Evolutionary conservation across 345 rosid genomes (phyloP), one percentile per base, ranked within the genome.

Genomic region (Salix dunnii): DNA sequence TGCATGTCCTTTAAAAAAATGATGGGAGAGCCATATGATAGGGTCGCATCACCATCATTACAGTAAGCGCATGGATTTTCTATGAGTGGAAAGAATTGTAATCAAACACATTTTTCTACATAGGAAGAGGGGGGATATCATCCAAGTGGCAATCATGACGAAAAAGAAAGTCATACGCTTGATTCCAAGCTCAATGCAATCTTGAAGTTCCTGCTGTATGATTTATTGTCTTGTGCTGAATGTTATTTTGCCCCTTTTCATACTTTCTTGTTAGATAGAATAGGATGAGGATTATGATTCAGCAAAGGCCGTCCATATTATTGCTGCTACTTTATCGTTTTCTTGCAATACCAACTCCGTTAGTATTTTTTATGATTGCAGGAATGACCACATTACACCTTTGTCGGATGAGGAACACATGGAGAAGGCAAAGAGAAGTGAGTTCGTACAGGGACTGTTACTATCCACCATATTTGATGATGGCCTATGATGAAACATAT

Each of bases 391-490:
- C 3, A 49, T 40, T 3, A 40, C 92, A 70, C 84, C 89, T 20
- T 67, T 90, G 78, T 81, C 88, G 12, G 86, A 88, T 67, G 79
- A 85, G 38, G 89, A 88, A 66, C 84, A 79, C 18, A 30, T 74
- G 75, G 97, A 90, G 89, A 90, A 88, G 87, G 85, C 88, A 42
- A 86, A 82, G 49, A 90, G 86, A 81, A 81, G 93, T 67, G 83
- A 85, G 73, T 93, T 87, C 86, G 90, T 90, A 81, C 94, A 86
- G 86, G 91, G 87, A 76, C 74, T 93, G 28, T 72, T 90, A 67
- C 78, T 85, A 60, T 91, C 97, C 68, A 86, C 91, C 74, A 82
- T 93, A 79, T 75, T 90, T 25, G 78, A 77, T 67, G 79, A 84
- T 14, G 77, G 69, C 79, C 86, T 79, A 53, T 91, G 88, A 60